Evolutionary conservation across 2,329 filamentous ascomycete genomes (phyloP).

Genomic region (Fusarium sp.): DNA sequence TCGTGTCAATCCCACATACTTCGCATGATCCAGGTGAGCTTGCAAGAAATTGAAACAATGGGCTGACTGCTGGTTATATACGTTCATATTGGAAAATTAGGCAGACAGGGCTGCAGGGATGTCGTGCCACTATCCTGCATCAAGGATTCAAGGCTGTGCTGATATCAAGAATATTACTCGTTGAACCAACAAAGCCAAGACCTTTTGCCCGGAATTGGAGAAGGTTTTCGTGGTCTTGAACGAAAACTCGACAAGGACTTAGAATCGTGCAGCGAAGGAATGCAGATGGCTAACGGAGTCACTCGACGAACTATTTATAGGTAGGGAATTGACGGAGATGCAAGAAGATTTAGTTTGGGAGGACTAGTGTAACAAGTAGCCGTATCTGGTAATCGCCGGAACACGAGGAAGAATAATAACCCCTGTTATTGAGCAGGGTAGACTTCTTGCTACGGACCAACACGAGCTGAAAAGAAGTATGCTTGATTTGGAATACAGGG

Average conservation of each 20-base stretch:
- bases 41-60: fast-evolving
- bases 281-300: too few relatives aligned
- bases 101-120: neutral
- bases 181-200: neutral
- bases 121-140: neutral
- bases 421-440: neutral
- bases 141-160: neutral
- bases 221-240: neutral
- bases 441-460: neutral
- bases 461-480: neutral
- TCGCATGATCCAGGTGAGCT: too few relatives aligned
- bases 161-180: neutral
- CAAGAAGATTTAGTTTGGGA: neutral
- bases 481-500: neutral
- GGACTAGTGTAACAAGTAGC: neutral
- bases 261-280: too few relatives aligned
- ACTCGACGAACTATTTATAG: too few relatives aligned
- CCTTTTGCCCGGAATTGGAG: neutral
- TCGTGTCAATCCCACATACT: neutral
- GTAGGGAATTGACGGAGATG: too few relatives aligned
- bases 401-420: neutral
- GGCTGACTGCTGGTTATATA: neutral
- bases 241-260: neutral
- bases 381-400: neutral
- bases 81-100: neutral